These are phyloP conservation scores for Penicillium paradoxum DNA, from an alignment of 495 filamentous ascomycete species.

Conservation along the genomic window DNA sequence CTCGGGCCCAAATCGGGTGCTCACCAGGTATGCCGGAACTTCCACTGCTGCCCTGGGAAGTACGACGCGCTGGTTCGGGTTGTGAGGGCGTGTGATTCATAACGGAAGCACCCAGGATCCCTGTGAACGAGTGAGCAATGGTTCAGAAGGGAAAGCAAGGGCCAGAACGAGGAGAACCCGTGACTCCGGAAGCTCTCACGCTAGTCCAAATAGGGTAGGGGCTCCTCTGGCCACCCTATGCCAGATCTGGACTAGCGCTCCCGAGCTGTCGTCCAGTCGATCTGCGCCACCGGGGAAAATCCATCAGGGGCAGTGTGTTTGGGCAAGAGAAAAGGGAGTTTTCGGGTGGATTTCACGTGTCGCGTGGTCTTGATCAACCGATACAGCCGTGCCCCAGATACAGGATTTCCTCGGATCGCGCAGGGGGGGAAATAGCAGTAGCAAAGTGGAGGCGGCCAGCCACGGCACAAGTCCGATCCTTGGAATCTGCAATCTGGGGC, in stretches of 20 bases:
- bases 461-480: constrained; percentile 26
- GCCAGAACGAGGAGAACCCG: constrained; percentile 32
- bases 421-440: not conserved
- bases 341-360: constrained; percentile 9
- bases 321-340: not conserved
- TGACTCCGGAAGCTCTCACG: constrained; percentile 39
- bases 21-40: constrained; percentile 37
- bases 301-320: constrained; percentile 14
- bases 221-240: constrained; percentile 16
- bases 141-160: constrained; percentile 13
- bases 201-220: constrained; percentile 27
- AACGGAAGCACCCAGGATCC: constrained; percentile 19
- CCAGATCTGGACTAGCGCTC: constrained; percentile 30
- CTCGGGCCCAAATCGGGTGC: constrained; percentile 8
- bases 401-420: not conserved
- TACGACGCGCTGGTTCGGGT: constrained; percentile 28
- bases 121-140: constrained; percentile 4
- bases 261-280: constrained; percentile 36
- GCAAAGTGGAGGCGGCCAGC: constrained; percentile 21
- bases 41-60: constrained; percentile 34
- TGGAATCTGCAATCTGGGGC: constrained; percentile 20
- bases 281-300: constrained; percentile 33
- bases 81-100: constrained; percentile 30
- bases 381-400: not conserved
- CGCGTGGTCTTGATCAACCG: not conserved